Conservation (phyloP, 768 basidiomycete genomes). For the Tylopilus subfusipes region DNA sequence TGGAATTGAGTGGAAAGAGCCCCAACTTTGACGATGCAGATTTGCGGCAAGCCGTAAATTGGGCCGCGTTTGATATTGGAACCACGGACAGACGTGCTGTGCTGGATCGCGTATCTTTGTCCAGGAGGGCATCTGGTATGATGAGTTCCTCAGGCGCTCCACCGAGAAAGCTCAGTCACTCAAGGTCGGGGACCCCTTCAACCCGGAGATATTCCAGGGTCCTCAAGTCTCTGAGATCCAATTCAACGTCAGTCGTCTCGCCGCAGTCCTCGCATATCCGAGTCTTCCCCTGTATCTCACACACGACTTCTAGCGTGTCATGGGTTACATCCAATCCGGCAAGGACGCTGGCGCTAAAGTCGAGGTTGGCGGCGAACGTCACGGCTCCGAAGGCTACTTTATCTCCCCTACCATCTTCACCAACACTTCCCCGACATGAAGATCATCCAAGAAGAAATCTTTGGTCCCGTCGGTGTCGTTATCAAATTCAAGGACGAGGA, state of each 20-base stretch:
- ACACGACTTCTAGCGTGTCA: slow-evolving; percentile 53
- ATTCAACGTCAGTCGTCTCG: slow-evolving; percentile 52
- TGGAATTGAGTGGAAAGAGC: slow-evolving; percentile 56
- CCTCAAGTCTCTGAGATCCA: slow-evolving; percentile 77
- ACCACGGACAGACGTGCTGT: slow-evolving; percentile 75
- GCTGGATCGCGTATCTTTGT: slow-evolving; percentile 83
- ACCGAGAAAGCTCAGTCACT: slow-evolving; percentile 49
- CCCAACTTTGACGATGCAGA: slow-evolving; percentile 47
- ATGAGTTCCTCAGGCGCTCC: slow-evolving; percentile 64
- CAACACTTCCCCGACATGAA: slow-evolving; percentile 63
- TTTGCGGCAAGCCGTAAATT: slow-evolving; percentile 56
- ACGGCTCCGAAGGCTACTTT: slow-evolving; percentile 64
- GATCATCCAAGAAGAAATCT: slow-evolving; percentile 74
- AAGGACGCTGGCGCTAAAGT: slow-evolving; percentile 58
- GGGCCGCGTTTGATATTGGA: slow-evolving; percentile 71
- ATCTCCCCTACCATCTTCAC: slow-evolving; percentile 74
- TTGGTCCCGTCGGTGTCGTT: slow-evolving; percentile 75
- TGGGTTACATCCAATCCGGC: slow-evolving; percentile 75
- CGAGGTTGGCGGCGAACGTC: slow-evolving; percentile 57
- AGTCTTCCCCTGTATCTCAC: not conserved
- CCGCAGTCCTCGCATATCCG: not conserved
- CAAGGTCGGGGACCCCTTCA: slow-evolving; percentile 73
- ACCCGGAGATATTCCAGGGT: slow-evolving; percentile 57
- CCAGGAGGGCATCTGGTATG: slow-evolving; percentile 75
- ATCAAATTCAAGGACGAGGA: slow-evolving; percentile 71